A percentile compares a stretch with the other conserved stretches of the same genome.
Conservation (phyloP, 2,329 filamentous ascomycete species). For the Dothidotthia symphoricarpi region DNA sequence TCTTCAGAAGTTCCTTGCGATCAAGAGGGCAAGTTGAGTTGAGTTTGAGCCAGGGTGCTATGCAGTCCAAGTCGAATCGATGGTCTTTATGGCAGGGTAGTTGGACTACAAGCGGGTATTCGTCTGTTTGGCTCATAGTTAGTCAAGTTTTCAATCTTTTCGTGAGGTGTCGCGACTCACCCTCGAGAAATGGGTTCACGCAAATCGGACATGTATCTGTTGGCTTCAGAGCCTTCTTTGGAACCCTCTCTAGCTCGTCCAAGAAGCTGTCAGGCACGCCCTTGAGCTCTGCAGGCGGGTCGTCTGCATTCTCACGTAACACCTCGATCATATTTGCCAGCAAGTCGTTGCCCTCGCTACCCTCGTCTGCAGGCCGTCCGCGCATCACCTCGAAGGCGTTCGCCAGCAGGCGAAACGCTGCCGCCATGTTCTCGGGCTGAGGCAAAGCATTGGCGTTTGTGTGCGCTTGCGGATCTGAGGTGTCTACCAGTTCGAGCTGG, state of each 20-base stretch:
- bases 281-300: constrained; percentile 59
- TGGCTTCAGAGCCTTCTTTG: constrained; percentile 54
- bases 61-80: constrained; percentile 64
- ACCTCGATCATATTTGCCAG: constrained; percentile 56
- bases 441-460: constrained; percentile 59
- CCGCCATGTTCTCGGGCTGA: constrained; percentile 60
- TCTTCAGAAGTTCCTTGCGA: constrained; percentile 58
- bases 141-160: constrained; percentile 11
- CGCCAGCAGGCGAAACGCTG: constrained; percentile 59
- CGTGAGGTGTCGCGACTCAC: constrained; percentile 28
- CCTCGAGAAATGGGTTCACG: constrained; percentile 60
- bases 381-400: constrained; percentile 62
- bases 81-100: constrained; percentile 62
- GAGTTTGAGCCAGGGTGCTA: constrained; percentile 63
- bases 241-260: constrained; percentile 59
- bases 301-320: constrained; percentile 56
- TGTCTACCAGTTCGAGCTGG: constrained; percentile 59
- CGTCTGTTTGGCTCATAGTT: constrained; percentile 39
- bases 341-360: constrained; percentile 41
- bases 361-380: constrained; percentile 36
- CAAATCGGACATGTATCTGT: constrained; percentile 61
- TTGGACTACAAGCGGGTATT: constrained; percentile 63
- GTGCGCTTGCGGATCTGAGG: constrained; percentile 50
- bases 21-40: constrained; percentile 65
- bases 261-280: constrained; percentile 62